phyloP scores from a whole-genome alignment of 345 rosid species.

The Ceriops tagal region DNA sequence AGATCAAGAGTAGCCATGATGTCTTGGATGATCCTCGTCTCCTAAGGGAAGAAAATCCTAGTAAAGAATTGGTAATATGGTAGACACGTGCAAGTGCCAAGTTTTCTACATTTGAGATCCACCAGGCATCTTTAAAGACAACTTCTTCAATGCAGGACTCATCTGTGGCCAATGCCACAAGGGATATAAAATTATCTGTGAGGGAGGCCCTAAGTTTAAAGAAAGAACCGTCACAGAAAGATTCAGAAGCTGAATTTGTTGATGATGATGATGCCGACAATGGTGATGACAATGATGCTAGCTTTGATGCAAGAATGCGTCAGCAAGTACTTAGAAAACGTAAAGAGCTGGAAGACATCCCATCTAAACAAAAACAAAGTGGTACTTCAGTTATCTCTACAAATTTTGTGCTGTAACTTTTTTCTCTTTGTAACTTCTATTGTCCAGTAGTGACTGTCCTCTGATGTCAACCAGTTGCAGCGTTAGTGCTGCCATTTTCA shows the following conservation, averaged over 20 bases:
- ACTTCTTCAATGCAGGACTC: conserved; percentile 46
- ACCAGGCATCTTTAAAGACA: conserved; percentile 1
- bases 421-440: neutral
- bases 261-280: conserved; percentile 40
- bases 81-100: neutral
- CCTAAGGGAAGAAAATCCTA: conserved; percentile 48
- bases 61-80: conserved; percentile 40
- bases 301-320: conserved; percentile 88
- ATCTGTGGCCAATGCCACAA: conserved; percentile 43
- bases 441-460: neutral
- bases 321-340: conserved; percentile 61
- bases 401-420: neutral
- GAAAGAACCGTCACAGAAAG: conserved; percentile 50
- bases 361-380: conserved; percentile 43
- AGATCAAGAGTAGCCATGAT: conserved; percentile 94
- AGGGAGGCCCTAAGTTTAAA: conserved; percentile 72
- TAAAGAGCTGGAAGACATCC: conserved; percentile 56
- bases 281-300: conserved; percentile 52
- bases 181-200: conserved; percentile 65
- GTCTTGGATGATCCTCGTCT: conserved; percentile 94
- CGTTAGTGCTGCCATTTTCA: no score
- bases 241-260: conserved; percentile 37
- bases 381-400: conserved; percentile 32
- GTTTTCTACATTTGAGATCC: neutral
- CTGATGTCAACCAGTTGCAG: neutral